Conservation (phyloP, 2,329 filamentous ascomycete species). For the Clonostachys rhizophaga region DNA sequence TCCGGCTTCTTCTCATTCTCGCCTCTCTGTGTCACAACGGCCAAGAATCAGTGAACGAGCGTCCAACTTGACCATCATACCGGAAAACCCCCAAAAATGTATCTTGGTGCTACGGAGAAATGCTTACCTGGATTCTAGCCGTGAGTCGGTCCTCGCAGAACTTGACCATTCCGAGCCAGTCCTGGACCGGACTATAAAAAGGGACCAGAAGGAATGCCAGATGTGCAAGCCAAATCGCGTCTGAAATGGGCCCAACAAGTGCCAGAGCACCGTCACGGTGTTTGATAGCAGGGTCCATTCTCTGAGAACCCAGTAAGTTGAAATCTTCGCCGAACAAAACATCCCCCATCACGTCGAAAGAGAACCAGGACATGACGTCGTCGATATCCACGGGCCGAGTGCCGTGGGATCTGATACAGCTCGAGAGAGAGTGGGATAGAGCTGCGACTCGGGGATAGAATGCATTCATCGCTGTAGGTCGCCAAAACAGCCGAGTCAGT, state of each 20-base stretch:
- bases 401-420: not conserved
- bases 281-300: not conserved
- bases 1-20: not conserved
- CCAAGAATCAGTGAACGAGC: not conserved
- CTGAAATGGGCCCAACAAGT: not conserved
- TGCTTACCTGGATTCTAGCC: not conserved
- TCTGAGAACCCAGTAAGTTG: not conserved
- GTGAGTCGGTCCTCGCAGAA: not conserved
- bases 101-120: not conserved
- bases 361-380: not conserved
- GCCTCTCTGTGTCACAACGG: not conserved
- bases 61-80: not conserved
- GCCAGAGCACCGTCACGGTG: not conserved
- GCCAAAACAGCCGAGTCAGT: too few species aligned
- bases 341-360: constrained; percentile 2
- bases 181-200: not conserved
- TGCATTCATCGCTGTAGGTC: too few species aligned
- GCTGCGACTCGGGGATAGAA: too few species aligned
- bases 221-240: not conserved
- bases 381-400: not conserved
- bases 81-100: too few species aligned
- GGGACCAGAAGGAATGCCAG: not conserved
- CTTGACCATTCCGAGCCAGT: not conserved
- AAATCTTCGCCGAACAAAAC: not conserved
- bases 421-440: too few species aligned